These are phyloP conservation scores for Globisporangium middletonii DNA, from an alignment of 352 stramenopile genomes.

Conservation along the genomic window DNA sequence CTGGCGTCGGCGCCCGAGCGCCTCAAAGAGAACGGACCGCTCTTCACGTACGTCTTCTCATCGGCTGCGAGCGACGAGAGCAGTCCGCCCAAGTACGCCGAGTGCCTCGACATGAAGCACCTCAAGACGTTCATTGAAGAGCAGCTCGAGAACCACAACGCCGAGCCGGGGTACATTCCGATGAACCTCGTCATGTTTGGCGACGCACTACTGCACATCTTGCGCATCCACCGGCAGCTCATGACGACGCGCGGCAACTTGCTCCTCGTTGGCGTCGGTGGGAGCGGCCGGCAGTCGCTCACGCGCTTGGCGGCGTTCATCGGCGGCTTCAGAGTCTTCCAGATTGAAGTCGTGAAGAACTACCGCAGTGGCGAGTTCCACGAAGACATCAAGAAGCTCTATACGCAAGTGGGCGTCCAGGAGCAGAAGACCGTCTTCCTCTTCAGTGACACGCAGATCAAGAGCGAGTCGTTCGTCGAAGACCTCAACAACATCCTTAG, in stretches of 20 bases:
- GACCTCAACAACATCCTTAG: conserved; percentile 93
- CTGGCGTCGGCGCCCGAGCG: conserved; percentile 50
- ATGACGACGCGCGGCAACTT: conserved; percentile 87
- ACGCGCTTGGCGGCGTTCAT: conserved; percentile 88
- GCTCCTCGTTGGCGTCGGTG: conserved; percentile 90
- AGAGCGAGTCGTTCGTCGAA: conserved; percentile 91
- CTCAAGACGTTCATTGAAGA: conserved; percentile 89
- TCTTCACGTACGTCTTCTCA: conserved; percentile 82
- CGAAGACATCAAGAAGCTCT: conserved; percentile 91
- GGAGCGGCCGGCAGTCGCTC: conserved; percentile 86
- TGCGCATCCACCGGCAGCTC: conserved; percentile 88
- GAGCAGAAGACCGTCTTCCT: conserved; percentile 88
- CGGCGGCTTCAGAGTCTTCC: conserved; percentile 84
- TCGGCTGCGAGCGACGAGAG: conserved; percentile 20
- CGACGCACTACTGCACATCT: conserved; percentile 87
- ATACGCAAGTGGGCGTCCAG: conserved; percentile 68
- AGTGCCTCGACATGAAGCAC: conserved; percentile 82
- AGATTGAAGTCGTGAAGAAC: conserved; percentile 94
- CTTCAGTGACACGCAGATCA: conserved; percentile 94
- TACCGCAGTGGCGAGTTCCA: conserved; percentile 90
- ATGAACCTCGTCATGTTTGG: conserved; percentile 92
- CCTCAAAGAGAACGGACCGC: conserved; percentile 69
- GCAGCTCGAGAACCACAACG: conserved; percentile 89
- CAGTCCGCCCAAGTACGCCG: conserved; percentile 43
- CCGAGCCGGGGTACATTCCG: conserved; percentile 78